Base-by-base conservation (phyloP, 352 stramenopile genomes). In the Phytopythium cucurbitacearum region DNA sequence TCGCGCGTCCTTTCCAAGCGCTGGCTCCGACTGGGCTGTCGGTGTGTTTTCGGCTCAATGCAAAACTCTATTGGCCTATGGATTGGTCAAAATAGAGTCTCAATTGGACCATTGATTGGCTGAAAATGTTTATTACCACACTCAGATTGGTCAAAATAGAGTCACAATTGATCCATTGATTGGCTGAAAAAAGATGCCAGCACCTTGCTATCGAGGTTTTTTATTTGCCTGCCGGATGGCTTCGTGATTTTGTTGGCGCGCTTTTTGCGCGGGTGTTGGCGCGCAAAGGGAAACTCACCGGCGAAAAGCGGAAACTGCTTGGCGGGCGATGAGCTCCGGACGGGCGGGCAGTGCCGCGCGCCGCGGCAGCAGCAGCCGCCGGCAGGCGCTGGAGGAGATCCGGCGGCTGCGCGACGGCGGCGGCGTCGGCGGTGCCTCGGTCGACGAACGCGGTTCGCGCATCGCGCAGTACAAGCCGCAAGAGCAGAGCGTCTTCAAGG, bases 401-500 rank as follows among this genome's bases (percentile, higher is more conserved):
- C 76, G 78, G 16, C 76, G 77, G 2, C 79, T 91, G 63, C 80
- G 83, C 16, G 79, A 89, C 0, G 64, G 71, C 9, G 71, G 60
- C 11, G 50, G n/a, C 2, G 9, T 33, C 3, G 36, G 40, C 4
- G 41, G 48, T 15, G 32, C 36, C 5, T 43, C 40, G 13, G 42
- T 28, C 40, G 55, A 63, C 11, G 41, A 65, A 37, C 35, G 48
- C 10, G 35, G 35, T 32, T 86, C 80, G 38, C 81, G 81, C 35
- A 68, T 94, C 54, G 78, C 83, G 37, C 63, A 73, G 39, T 94
- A 92, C 60, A 83, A 83, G 51, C 76, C 81, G 7, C 60, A 86
- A 40, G 85, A 95, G 54, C 69, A 80, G 35, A 89, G 75, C 28
- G 76, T 95, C 43, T 95, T 87, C 69, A 87, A 94, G 65, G 75